Base-by-base conservation (phyloP, 768 basidiomycete genomes). In the Astraeus odoratus region DNA sequence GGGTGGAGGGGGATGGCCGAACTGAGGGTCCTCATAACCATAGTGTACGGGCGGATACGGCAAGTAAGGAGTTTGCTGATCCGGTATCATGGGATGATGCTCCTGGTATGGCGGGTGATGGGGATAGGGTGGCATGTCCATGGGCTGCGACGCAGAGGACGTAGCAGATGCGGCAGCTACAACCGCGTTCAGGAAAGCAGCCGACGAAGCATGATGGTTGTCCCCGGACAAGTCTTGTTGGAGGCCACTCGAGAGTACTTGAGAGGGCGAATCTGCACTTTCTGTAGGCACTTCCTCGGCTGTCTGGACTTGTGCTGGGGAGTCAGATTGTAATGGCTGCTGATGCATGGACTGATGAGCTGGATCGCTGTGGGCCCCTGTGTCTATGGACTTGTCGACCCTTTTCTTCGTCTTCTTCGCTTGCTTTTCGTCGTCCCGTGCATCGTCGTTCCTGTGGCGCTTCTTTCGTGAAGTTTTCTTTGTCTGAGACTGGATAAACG, bases 101-200 rank as follows among this genome's bases (percentile, higher is more conserved):
- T 61, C 68, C 31, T 65, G 64, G 40, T 57, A 67, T 36, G 57
- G 53, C 29, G 69, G 60, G 45, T 67, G 58, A 46, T 64, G 37
- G 46, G 61, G 51, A 49, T 58, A 60, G 26, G 57, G 36, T 12
- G 56, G 50, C 25, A 61, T 54, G 22, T 61, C 55, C 25, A 59
- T 51, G 23, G 60, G 50, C 20, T 66, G 62, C 12, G 52, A 49
- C 19, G 63, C 65, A 0, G 72, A 67, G 13, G 37, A 39, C 22
- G 74, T 72, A 7, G 72, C 73, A n/a, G 78, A 72, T 3, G 81
- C 77, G 5, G 81, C 79, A 25, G 80, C 79, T 18, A 81, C 78
- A 12, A 84, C 76, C 0, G 81, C 81, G 39, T 77, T 78, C 30
- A 84, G 65, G 41, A 84, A 73, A 7, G 78, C 78, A 15, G 76